phyloP scores from a whole-genome alignment of 306 rosid species.

The Sesbania bispinosa region DNA sequence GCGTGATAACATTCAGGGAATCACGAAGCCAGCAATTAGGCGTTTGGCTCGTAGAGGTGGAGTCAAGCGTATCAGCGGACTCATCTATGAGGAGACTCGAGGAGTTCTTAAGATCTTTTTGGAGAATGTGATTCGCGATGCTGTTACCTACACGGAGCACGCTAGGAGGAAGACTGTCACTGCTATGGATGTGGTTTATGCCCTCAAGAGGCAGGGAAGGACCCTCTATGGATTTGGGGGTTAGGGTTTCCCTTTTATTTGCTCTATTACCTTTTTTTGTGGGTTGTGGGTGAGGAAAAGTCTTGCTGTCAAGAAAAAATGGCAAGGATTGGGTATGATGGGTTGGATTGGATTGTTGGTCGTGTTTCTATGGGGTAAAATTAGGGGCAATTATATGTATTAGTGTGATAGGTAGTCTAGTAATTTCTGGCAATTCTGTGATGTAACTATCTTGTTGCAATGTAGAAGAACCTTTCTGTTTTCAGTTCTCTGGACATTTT shows the following conservation, averaged over 20 bases:
- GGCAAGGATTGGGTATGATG: no score
- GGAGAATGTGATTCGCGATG: conserved; percentile 75
- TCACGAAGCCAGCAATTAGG: conserved; percentile 62
- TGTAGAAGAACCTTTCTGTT: no score
- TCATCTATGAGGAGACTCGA: conserved; percentile 67
- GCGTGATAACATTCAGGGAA: conserved; percentile 66
- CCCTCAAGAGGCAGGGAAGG: conserved; percentile 68
- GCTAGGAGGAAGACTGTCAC: conserved; percentile 69
- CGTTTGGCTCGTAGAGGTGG: conserved; percentile 73
- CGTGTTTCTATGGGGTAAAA: no score
- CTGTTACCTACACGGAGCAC: conserved; percentile 68
- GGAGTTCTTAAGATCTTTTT: conserved; percentile 68
- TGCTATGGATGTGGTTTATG: conserved; percentile 72
- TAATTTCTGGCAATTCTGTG: no score
- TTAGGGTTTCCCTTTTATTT: conserved; percentile 11
- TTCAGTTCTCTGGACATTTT: no score
- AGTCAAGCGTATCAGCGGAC: conserved; percentile 65
- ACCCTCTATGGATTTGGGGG: conserved; percentile 79
- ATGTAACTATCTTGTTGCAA: no score
- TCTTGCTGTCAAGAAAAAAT: conserved; percentile 62
- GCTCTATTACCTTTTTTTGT: neutral
- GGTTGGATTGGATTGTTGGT: no score
- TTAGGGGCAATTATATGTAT: no score
- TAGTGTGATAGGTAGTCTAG: no score
- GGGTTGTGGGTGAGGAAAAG: conserved; percentile 20